Conservation (phyloP, 805 yeast species). For the Pichia ethanolica region DNA sequence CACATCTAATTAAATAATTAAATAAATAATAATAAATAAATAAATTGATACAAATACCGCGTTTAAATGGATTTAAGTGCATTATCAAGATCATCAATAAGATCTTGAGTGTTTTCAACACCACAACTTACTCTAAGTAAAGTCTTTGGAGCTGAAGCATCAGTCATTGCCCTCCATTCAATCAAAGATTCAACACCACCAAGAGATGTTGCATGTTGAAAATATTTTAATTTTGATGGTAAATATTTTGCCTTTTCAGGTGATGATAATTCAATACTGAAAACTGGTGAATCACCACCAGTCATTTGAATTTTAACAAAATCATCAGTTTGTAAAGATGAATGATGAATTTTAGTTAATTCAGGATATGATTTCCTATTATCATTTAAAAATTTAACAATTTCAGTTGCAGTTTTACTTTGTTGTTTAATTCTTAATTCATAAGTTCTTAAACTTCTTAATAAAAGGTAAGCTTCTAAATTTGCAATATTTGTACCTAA, state of each 20-base stretch:
- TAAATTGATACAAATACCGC: background rate
- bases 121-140: conserved; percentile 76
- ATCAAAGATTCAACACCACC: conserved; percentile 90
- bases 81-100: conserved; percentile 63
- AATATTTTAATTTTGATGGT: conserved; percentile 59
- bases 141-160: conserved; percentile 45
- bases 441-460: conserved; percentile 76
- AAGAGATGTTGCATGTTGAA: conserved; percentile 86
- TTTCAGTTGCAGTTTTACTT: conserved; percentile 48
- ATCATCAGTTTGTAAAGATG: conserved; percentile 67
- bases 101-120: conserved; percentile 66
- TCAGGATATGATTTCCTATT: conserved; percentile 42
- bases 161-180: conserved; percentile 84
- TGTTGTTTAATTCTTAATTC: conserved; percentile 67
- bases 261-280: conserved; percentile 49
- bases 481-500: conserved; percentile 78
- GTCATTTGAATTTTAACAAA: conserved; percentile 61
- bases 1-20: too few relatives aligned
- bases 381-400: conserved; percentile 53
- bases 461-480: conserved; percentile 63
- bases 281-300: conserved; percentile 66
- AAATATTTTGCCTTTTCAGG: conserved; percentile 52
- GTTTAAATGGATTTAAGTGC: conserved; percentile 33
- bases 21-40: background rate
- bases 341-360: conserved; percentile 53